These are phyloP conservation scores for Davidsoniella virescens DNA, from an alignment of 2,329 filamentous ascomycete genomes.

Conservation along the genomic window DNA sequence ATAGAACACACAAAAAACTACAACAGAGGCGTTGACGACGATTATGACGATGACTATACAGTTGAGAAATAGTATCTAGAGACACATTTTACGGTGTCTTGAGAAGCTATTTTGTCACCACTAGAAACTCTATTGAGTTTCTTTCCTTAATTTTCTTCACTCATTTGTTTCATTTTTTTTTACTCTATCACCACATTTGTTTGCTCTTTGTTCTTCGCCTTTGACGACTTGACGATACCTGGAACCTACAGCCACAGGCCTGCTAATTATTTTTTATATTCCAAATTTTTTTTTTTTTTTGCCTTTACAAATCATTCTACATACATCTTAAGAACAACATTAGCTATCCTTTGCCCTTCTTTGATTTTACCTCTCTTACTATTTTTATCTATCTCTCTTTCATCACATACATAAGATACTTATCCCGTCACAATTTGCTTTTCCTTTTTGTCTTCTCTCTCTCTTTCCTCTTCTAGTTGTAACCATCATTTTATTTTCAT, in stretches of 20 bases:
- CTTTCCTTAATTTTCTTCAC: not conserved
- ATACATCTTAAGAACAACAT: not conserved
- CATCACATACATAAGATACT: no score
- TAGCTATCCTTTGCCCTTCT: not conserved
- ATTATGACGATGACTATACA: no score
- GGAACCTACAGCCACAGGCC: constrained; percentile 3
- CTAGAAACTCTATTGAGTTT: no score
- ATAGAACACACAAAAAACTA: not conserved
- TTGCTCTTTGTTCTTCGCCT: not conserved
- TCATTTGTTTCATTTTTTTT: not conserved
- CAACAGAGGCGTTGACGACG: no score
- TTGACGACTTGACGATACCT: constrained; percentile 5
- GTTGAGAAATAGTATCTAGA: no score
- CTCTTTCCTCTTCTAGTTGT: no score
- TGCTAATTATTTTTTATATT: not conserved
- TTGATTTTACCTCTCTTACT: not conserved
- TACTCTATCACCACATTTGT: no score
- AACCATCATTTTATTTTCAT: no score
- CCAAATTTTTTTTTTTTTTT: not conserved
- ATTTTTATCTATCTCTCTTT: not conserved
- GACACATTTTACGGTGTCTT: no score
- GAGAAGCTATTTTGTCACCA: no score
- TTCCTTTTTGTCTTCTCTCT: no score
- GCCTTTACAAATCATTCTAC: not conserved
- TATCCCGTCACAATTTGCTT: no score